Base-by-base conservation (phyloP, 108 stramenopile species). In the Ochromonas danica region DNA sequence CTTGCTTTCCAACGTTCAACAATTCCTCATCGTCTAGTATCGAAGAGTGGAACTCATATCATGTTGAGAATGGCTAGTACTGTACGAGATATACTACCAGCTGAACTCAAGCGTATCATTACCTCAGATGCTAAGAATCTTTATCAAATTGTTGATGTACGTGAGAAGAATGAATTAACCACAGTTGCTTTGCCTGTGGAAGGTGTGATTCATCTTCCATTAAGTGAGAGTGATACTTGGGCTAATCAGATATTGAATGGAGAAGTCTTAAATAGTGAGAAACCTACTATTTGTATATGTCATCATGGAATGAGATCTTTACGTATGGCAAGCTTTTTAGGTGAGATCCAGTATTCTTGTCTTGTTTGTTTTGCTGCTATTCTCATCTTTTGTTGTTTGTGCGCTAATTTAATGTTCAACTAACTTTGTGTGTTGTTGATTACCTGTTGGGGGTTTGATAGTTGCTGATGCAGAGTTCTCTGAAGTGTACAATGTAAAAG, bases 141-240 rank as follows among this genome's bases (percentile, higher is more conserved):
- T 28, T 67, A 67, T 33, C 63, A 67, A 67, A 67, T 67, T 10
- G 31, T 67, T 36, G 63, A 67, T 67, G 63, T 67, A 6, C 17
- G 63, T 14, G 63, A 67, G 31, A 6, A 22, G 3, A 35, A 28
- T 36, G 63, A 67, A 36, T 67, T 67, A 36, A 6, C 27, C 31
- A 51, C 45, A 51, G 63, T 67, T 28, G 17, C 63, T 31, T 10
- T 67, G 10, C 3, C 3, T 6, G 63, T 3, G 10, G 35, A 67
- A 36, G 63, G 25, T 36, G 31, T 67, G 3, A 67, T 67, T 10
- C 17, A 67, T 67, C 35, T 67, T 6, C 63, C 63, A 10, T 25
- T 67, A 10, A 33, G 30, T 33, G 3, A 22, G 17, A 10, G 14
- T 67, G 10, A 67, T 10, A 25, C 6, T 10, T 67, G 63, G 63